Conservation (phyloP, 768 basidiomycete species). For the Agaricus subrufescens region DNA sequence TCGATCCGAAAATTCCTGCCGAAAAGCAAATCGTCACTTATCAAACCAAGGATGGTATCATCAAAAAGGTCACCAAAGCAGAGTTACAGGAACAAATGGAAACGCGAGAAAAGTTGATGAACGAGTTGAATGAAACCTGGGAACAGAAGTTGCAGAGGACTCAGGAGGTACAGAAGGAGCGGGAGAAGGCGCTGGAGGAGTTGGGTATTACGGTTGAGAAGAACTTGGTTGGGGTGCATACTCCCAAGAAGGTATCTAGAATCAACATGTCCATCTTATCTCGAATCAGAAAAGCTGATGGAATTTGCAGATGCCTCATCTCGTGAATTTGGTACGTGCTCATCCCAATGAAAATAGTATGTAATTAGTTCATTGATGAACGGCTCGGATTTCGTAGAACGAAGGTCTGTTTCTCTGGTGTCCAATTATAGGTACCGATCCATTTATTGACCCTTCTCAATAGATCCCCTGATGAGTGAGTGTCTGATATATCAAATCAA, state of each 20-base stretch:
- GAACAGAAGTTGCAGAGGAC: slow-evolving; percentile 91
- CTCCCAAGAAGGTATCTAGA: slow-evolving; percentile 81
- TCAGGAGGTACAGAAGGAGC: slow-evolving; percentile 92
- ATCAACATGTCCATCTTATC: slow-evolving; percentile 22
- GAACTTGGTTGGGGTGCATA: slow-evolving; percentile 93
- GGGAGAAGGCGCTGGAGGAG: slow-evolving; percentile 96
- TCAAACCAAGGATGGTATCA: slow-evolving; percentile 85
- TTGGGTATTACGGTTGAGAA: slow-evolving; percentile 97
- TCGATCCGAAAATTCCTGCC: slow-evolving; percentile 85
- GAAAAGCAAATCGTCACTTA: slow-evolving; percentile 96
- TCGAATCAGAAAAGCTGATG: slow-evolving; percentile 6
- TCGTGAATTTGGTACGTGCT: slow-evolving; percentile 75
- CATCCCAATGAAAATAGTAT: background rate
- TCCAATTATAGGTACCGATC: slow-evolving; percentile 6
- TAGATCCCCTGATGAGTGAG: slow-evolving; percentile 96
- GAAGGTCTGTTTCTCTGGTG: slow-evolving; percentile 34
- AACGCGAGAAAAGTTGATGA: slow-evolving; percentile 91
- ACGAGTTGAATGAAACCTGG: slow-evolving; percentile 92
- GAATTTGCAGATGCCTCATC: slow-evolving; percentile 73
- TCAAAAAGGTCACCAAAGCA: slow-evolving; percentile 95
- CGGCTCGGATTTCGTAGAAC: slow-evolving; percentile 13
- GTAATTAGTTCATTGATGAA: slow-evolving; percentile 8
- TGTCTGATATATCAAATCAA: slow-evolving; percentile 93
- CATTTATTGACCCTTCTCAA: slow-evolving; percentile 11
- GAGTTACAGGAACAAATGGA: slow-evolving; percentile 97